phyloP scores from a whole-genome alignment of 75 land plant species.

The Isoetes taiwanensis region DNA sequence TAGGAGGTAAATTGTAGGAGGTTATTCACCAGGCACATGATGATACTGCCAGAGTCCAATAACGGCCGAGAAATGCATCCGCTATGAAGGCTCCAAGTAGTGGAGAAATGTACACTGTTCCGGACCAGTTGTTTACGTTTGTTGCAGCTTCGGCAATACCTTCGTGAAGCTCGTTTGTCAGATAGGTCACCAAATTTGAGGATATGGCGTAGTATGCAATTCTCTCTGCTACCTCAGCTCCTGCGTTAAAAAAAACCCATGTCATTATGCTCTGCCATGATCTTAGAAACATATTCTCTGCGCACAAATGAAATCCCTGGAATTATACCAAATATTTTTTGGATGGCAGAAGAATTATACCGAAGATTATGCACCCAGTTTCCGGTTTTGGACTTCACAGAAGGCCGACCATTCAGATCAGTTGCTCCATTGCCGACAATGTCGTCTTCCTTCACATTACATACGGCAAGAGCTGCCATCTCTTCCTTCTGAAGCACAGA shows the following conservation, averaged over 20 bases:
- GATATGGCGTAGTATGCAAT: slow-evolving; percentile 66
- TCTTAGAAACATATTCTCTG: no score
- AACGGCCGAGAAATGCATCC: slow-evolving; percentile 48
- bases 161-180: slow-evolving; percentile 57
- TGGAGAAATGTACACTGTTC: slow-evolving; percentile 69
- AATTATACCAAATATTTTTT: no score
- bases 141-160: slow-evolving; percentile 47
- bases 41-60: slow-evolving; percentile 27
- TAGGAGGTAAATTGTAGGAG: not conserved
- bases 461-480: no score
- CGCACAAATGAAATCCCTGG: no score
- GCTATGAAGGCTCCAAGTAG: slow-evolving; percentile 76
- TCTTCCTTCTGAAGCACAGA: no score
- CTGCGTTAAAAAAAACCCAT: no score
- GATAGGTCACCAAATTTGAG: slow-evolving; percentile 46
- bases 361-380: no score
- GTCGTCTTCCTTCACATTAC: no score
- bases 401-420: slow-evolving; percentile 52
- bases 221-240: slow-evolving; percentile 65
- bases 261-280: no score
- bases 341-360: no score
- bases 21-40: slow-evolving; percentile 24
- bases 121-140: slow-evolving; percentile 78
- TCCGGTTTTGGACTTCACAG: slow-evolving; percentile 60
- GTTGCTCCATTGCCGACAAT: slow-evolving; percentile 20